Conservation (phyloP, 2,329 filamentous ascomycete species). For the Botrytis deweyae region DNA sequence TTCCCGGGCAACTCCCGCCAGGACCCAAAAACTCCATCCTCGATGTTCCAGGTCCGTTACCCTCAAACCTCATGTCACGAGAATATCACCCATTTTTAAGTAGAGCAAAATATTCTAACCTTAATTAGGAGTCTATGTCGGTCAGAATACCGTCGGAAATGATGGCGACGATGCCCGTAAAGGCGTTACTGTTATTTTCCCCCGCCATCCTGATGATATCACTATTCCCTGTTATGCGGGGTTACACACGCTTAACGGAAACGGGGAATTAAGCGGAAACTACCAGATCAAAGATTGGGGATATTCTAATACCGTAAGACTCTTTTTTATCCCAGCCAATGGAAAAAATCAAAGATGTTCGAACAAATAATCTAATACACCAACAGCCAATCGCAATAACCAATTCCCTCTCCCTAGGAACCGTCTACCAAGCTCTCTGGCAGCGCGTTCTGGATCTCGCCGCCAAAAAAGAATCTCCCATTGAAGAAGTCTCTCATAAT, state of each 20-base stretch:
- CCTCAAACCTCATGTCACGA: background rate
- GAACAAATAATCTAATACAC: background rate
- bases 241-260: conserved; percentile 37
- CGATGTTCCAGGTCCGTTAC: conserved; percentile 33
- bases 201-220: conserved; percentile 35
- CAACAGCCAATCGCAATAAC: conserved; percentile 39
- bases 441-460: conserved; percentile 30
- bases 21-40: conserved; percentile 38
- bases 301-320: conserved; percentile 34
- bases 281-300: conserved; percentile 38
- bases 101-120: background rate
- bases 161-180: conserved; percentile 32
- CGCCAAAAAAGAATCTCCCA: conserved; percentile 22
- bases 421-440: conserved; percentile 38
- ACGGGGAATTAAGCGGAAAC: conserved; percentile 37
- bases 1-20: conserved; percentile 32
- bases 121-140: conserved; percentile 33
- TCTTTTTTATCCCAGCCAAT: too few species aligned
- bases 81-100: background rate
- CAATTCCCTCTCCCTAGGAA: conserved; percentile 43
- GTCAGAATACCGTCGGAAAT: conserved; percentile 35
- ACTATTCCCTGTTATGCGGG: conserved; percentile 37
- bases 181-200: conserved; percentile 38
- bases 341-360: background rate
- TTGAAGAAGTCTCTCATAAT: conserved; percentile 34